A percentile compares a stretch with the other conserved stretches of the same genome.
Conservation (phyloP, 2,329 filamentous ascomycete genomes). For the Pseudocercospora pini-densiflorae region DNA sequence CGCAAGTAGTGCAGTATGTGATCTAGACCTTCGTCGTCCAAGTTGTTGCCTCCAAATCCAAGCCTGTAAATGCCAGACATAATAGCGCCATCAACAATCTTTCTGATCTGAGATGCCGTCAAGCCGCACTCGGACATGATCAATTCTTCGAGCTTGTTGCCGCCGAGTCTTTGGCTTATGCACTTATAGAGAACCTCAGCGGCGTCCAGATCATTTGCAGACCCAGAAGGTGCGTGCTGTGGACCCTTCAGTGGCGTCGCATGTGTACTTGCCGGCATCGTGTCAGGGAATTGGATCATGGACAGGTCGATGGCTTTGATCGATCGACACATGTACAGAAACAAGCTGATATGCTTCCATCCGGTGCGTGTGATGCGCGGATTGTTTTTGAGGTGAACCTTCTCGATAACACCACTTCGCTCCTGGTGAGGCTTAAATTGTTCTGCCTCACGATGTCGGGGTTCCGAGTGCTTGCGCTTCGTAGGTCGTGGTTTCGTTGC, state of each 20-base stretch:
- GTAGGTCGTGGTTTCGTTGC: conserved; percentile 67
- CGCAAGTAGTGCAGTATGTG: conserved; percentile 78
- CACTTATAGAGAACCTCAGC: conserved; percentile 73
- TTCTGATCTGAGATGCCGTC: conserved; percentile 70
- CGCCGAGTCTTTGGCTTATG: conserved; percentile 75
- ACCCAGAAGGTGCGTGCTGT: conserved; percentile 34
- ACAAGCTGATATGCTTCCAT: conserved; percentile 89
- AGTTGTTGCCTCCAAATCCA: conserved; percentile 79
- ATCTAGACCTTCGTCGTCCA: conserved; percentile 73
- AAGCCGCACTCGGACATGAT: conserved; percentile 81
- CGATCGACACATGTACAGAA: conserved; percentile 86
- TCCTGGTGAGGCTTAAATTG: conserved; percentile 37
- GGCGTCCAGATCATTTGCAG: conserved; percentile 52
- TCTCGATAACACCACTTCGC: conserved; percentile 78
- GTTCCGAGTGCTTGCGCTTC: conserved; percentile 34
- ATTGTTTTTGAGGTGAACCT: conserved; percentile 88
- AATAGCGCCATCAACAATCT: conserved; percentile 80
- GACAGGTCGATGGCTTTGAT: conserved; percentile 87
- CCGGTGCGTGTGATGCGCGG: conserved; percentile 80
- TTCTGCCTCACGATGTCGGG: conserved; percentile 35
- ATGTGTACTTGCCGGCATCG: conserved; percentile 34
- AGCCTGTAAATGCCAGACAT: conserved; percentile 77
- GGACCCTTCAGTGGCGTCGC: conserved; percentile 29
- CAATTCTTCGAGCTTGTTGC: conserved; percentile 77
- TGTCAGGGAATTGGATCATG: conserved; percentile 74